Conservation (phyloP, 371 early-diverging fungal species). For the Rhizopus delemar region DNA sequence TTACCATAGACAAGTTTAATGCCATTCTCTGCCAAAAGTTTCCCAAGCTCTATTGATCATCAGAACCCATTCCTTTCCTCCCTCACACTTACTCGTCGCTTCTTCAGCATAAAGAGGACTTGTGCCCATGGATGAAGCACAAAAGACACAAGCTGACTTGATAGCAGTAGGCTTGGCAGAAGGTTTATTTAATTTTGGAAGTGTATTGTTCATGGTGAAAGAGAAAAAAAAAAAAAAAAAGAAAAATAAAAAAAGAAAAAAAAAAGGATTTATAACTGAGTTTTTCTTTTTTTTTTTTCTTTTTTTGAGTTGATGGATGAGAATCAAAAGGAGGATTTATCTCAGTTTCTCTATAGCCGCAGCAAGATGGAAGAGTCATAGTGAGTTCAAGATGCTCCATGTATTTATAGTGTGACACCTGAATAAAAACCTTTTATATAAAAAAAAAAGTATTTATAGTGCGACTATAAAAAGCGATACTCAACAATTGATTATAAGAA, state of each 20-base stretch:
- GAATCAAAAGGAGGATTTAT: too few species aligned
- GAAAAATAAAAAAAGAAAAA: neutral
- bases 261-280: neutral
- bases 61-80: neutral
- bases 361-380: too few species aligned
- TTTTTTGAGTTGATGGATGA: too few species aligned
- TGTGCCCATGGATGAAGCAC: conserved; percentile 63
- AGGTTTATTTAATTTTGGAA: neutral
- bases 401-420: too few species aligned
- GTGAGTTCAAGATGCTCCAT: too few species aligned
- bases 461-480: too few species aligned
- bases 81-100: conserved; percentile 48
- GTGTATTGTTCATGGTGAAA: neutral
- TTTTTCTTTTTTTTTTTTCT: neutral
- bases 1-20: conserved; percentile 81
- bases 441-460: too few species aligned
- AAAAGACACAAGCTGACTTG: conserved; percentile 75
- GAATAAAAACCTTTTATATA: too few species aligned
- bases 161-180: conserved; percentile 23
- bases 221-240: neutral
- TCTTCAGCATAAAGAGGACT: conserved; percentile 57
- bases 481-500: too few species aligned
- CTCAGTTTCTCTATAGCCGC: too few species aligned
- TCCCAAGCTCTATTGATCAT: conserved; percentile 56
- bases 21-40: conserved; percentile 56